phyloP scores from a whole-genome alignment of 2,329 filamentous ascomycete species.

The Penicillium aurantiogriseum region DNA sequence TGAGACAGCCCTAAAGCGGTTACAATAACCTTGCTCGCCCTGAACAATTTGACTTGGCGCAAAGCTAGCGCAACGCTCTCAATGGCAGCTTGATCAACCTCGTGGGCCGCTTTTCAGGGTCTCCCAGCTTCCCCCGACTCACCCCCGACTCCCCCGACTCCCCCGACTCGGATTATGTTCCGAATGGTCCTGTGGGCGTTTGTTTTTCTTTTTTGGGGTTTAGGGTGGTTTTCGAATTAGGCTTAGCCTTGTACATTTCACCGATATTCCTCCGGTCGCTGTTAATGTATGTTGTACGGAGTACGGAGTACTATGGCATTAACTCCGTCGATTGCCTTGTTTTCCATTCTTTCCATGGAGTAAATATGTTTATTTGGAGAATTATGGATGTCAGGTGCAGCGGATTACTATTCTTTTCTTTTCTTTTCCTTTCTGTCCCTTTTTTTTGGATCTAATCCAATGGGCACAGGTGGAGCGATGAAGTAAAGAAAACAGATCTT shows the following conservation, averaged over 20 bases:
- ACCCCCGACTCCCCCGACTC: background rate
- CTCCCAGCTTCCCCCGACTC: background rate
- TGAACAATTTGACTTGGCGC: background rate
- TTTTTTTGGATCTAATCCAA: background rate
- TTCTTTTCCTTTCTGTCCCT: background rate
- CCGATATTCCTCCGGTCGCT: background rate
- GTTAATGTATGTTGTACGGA: background rate
- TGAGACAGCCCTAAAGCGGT: constrained; percentile 5
- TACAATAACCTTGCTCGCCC: background rate
- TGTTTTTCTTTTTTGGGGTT: no score
- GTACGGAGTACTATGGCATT: background rate
- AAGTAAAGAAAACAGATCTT: background rate
- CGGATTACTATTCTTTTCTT: background rate
- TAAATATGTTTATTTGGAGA: background rate
- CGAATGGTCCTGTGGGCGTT: background rate
- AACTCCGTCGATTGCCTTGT: background rate
- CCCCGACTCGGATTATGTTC: background rate
- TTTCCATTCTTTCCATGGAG: background rate
- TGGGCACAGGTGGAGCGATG: background rate
- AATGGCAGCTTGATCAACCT: background rate
- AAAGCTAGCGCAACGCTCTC: background rate
- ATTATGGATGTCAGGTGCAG: background rate
- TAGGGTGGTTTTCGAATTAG: background rate
- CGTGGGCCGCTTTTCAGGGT: background rate
- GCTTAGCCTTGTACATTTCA: background rate